Percentiles rank a stretch among this genome's conserved stretches.
These are phyloP conservation scores for Capsicum baccatum DNA, from an alignment of 257 asterid species.

Conservation along the genomic window DNA sequence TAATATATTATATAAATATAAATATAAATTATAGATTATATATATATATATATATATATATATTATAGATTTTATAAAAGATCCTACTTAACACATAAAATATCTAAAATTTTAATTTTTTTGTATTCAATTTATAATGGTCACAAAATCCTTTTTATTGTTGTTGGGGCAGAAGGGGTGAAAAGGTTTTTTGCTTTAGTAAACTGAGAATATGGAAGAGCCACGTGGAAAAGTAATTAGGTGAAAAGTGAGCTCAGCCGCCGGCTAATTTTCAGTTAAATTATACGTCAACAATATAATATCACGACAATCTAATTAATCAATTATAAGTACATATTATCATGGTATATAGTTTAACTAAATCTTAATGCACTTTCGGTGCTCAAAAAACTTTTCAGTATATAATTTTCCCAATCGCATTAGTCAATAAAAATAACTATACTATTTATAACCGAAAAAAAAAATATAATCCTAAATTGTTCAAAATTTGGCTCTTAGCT, in stretches of 20 bases:
- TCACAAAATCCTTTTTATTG: too few relatives aligned
- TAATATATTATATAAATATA: too few relatives aligned
- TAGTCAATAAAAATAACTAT: too few relatives aligned
- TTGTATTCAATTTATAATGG: too few relatives aligned
- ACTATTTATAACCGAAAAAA: background rate
- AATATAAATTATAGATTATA: too few relatives aligned
- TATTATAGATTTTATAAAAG: too few relatives aligned
- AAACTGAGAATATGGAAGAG: background rate
- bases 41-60: too few relatives aligned
- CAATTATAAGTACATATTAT: background rate
- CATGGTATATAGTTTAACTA: background rate
- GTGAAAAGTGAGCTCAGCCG: slow-evolving; percentile 17
- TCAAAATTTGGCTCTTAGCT: background rate
- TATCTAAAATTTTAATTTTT: too few relatives aligned
- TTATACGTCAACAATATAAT: background rate
- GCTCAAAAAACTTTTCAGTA: background rate
- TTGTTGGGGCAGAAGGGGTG: too few relatives aligned
- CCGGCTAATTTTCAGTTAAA: slow-evolving; percentile 20
- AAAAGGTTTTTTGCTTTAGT: background rate
- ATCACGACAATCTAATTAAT: background rate
- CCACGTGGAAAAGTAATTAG: slow-evolving; percentile 13
- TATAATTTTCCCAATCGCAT: too few relatives aligned
- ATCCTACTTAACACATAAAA: too few relatives aligned
- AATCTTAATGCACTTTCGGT: background rate
- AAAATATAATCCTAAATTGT: background rate